Base-by-base conservation (phyloP, 2,329 filamentous ascomycete genomes). In the Penicillium sp. region DNA sequence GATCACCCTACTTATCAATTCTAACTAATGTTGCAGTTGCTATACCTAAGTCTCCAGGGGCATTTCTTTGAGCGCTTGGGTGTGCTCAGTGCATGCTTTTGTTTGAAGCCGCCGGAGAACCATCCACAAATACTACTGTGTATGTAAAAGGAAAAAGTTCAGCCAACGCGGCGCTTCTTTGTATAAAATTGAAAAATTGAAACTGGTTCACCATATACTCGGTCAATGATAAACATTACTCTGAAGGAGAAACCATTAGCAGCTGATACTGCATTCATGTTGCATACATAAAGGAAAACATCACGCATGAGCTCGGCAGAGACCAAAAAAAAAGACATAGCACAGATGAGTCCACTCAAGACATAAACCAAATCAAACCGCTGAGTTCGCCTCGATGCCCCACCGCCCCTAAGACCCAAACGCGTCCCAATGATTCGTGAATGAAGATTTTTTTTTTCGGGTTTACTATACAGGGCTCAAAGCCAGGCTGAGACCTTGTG, bases 351-450 rank as follows among this genome's bases (percentile, higher is more conserved):
- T 59, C 59, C 56, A 66, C 64, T 61, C 59, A 68, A 66, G 53
- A 64, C 61, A 65, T 61, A 65, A 69, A 62, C 56, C 61, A 70
- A 64, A 70, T 57, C 59, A 63, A 62, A 61, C 62, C 65, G 70
- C 68, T 72, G 61, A 68, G 66, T 72, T 72, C 69, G 70, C 69
- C 70, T 66, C 64, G 66, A 72, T 71, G 66, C 67, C 70, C 68
- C 69, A 54, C 61, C 61, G 54, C 61, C 62, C 59, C 57, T 61
- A 60, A 64, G 63, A 67, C 61, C 69, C 69, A 68, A 73, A 68
- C 67, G 67, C 64, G 66, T 70, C 68, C 69, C 70, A 68, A 72
- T 71, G 62, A 66, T 46, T 61, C 53, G 62, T 65, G 61, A 59
- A 63, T 62, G 47, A 63, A 59, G 56, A 57, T 42, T 59, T 61